Percentiles rank a stretch among this genome's conserved stretches.
Conservation (phyloP, 257 asterid species). For the Parsonsia alboflavescens region DNA sequence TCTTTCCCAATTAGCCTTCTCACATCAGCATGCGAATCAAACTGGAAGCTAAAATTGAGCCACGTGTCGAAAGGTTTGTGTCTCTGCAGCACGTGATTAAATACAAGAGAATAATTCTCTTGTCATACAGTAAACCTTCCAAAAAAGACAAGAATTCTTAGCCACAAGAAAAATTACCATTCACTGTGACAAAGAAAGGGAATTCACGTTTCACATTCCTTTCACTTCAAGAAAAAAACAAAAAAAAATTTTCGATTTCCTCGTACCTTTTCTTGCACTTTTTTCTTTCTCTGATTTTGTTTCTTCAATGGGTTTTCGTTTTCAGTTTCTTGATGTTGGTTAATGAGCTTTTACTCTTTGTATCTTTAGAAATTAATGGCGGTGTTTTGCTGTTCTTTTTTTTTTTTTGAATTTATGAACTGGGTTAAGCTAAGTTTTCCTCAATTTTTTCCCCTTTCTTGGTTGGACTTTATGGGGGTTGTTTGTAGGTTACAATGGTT, state of each 20-base stretch:
- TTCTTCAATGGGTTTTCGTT: constrained; percentile 4
- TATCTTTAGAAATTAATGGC: neutral
- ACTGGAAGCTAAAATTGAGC: constrained; percentile 6
- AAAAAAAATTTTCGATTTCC: no score
- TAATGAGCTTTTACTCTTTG: neutral
- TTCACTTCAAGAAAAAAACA: constrained; percentile 13
- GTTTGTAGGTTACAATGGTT: neutral
- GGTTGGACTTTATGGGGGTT: neutral
- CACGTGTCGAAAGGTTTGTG: constrained; percentile 26
- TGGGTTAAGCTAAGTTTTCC: neutral
- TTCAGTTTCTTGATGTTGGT: constrained; percentile 12
- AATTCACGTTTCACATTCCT: neutral
- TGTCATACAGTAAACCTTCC: neutral
- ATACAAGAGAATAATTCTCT: constrained; percentile 8
- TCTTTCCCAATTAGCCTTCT: constrained; percentile 5
- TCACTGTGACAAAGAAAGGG: neutral
- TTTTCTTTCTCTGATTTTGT: no score
- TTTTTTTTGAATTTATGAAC: neutral
- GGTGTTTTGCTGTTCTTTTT: neutral
- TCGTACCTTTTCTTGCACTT: neutral
- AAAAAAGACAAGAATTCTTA: neutral
- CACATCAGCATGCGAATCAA: constrained; percentile 30
- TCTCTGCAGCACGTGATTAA: constrained; percentile 18
- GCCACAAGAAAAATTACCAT: constrained; percentile 3
- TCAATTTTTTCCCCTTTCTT: neutral